Percentiles rank a stretch among this genome's conserved stretches.
Evolutionary conservation across 352 stramenopile species (phyloP).

Genomic region (Blastocystis sp.): DNA sequence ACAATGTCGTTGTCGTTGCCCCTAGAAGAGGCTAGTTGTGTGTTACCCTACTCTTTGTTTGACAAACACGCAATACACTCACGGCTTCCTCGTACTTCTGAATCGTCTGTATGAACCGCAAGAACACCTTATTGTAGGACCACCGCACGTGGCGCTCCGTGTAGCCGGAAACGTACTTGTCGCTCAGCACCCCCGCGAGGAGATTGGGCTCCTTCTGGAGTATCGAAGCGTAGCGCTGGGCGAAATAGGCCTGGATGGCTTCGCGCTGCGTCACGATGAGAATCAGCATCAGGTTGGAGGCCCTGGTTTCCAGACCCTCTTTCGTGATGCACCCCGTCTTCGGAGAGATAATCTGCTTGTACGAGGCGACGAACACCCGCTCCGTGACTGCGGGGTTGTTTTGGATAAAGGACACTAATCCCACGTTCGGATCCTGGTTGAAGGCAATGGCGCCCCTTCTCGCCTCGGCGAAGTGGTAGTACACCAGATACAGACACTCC

Average conservation of each 20-base stretch:
- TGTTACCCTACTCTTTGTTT: neutral
- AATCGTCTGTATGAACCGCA: slow-evolving; percentile 20
- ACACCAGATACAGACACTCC: slow-evolving; percentile 60
- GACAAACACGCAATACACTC: neutral
- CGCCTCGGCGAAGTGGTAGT: slow-evolving; percentile 26
- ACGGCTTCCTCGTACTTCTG: neutral
- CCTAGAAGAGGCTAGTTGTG: slow-evolving; percentile 49
- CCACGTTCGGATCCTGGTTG: neutral
- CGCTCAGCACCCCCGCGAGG: slow-evolving; percentile 8
- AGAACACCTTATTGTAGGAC: slow-evolving; percentile 34
- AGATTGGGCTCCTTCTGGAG: slow-evolving; percentile 20
- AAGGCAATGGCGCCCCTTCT: neutral
- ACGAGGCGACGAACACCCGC: slow-evolving; percentile 9
- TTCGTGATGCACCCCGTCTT: slow-evolving; percentile 43
- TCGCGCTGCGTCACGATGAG: slow-evolving; percentile 5
- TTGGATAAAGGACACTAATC: neutral
- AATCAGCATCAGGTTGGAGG: slow-evolving; percentile 41
- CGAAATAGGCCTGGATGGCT: neutral
- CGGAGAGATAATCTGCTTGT: slow-evolving; percentile 21
- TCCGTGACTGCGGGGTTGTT: slow-evolving; percentile 14
- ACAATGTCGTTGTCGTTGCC: slow-evolving; percentile 25
- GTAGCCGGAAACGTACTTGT: slow-evolving; percentile 16
- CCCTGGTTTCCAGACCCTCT: slow-evolving; percentile 29
- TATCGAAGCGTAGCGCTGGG: neutral
- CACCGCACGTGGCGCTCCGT: slow-evolving; percentile 41